These are phyloP conservation scores for Camellia japonica DNA, from an alignment of 148 eudicot genomes.

Conservation along the genomic window DNA sequence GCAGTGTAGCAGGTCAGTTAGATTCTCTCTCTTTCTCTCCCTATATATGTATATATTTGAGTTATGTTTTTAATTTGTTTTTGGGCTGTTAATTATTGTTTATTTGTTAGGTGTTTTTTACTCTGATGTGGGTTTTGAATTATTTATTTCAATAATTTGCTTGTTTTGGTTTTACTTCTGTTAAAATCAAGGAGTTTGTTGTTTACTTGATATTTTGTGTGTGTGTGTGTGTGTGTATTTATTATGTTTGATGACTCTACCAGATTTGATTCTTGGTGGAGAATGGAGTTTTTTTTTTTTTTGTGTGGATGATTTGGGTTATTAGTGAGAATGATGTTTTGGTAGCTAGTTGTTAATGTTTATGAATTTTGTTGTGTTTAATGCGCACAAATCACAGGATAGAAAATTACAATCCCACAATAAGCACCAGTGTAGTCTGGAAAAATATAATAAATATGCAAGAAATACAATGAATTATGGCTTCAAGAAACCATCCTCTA, in stretches of 20 bases:
- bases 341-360: background rate
- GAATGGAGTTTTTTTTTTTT: background rate
- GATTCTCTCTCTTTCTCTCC: background rate
- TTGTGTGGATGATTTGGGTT: background rate
- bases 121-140: background rate
- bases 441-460: background rate
- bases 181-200: background rate
- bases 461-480: background rate
- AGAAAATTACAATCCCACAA: background rate
- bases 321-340: background rate
- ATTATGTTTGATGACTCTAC: conserved; percentile 4
- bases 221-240: background rate
- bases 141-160: background rate
- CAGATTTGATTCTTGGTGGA: background rate
- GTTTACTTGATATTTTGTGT: background rate
- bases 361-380: background rate
- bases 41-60: background rate
- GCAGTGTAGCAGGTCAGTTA: conserved; percentile 84
- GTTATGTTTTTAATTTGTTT: background rate
- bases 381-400: background rate
- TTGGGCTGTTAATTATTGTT: background rate
- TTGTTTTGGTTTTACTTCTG: background rate
- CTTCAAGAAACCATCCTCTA: background rate
- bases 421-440: background rate
- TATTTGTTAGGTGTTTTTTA: background rate